Percentiles rank a stretch among this genome's conserved stretches.
Evolutionary conservation across 257 asterid genomes (phyloP).

Genomic region (Solanum lycopersicoides): DNA sequence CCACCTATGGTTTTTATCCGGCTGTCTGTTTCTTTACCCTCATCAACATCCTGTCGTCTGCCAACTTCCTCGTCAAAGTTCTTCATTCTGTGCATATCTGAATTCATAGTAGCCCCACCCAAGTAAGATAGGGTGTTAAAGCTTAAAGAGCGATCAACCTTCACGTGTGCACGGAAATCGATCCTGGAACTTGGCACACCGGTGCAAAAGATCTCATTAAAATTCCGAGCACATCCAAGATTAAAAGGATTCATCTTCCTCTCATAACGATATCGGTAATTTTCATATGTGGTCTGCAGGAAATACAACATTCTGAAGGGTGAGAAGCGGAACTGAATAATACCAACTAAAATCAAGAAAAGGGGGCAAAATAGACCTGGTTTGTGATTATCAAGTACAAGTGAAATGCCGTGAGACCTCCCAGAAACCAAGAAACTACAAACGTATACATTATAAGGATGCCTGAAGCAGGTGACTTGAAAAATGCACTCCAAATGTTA

Average conservation of each 20-base stretch:
- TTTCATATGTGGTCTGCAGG: conserved; percentile 12
- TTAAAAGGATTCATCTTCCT: conserved; percentile 42
- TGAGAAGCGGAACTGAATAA: not conserved
- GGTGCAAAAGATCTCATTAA: conserved; percentile 28
- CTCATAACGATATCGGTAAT: conserved; percentile 27
- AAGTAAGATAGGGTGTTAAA: not conserved
- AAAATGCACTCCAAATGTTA: not conserved
- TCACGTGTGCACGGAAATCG: conserved; percentile 19
- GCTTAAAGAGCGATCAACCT: not conserved
- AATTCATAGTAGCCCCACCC: not conserved
- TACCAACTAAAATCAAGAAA: not conserved
- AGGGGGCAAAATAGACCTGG: not conserved
- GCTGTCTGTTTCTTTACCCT: conserved; percentile 16
- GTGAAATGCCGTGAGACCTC: conserved; percentile 15
- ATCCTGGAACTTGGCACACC: conserved; percentile 18
- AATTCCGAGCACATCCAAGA: conserved; percentile 22
- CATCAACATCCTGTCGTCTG: conserved; percentile 14
- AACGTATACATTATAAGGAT: conserved; percentile 5
- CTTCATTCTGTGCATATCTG: conserved; percentile 6
- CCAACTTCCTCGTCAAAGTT: conserved; percentile 20
- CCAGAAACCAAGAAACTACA: conserved; percentile 11
- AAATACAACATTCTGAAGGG: not conserved
- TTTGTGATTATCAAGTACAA: conserved; percentile 6
- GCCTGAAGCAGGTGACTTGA: conserved; percentile 5
- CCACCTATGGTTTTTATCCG: conserved; percentile 14